phyloP scores from a whole-genome alignment of 768 basidiomycete species.

The Sarcomyxa edulis region DNA sequence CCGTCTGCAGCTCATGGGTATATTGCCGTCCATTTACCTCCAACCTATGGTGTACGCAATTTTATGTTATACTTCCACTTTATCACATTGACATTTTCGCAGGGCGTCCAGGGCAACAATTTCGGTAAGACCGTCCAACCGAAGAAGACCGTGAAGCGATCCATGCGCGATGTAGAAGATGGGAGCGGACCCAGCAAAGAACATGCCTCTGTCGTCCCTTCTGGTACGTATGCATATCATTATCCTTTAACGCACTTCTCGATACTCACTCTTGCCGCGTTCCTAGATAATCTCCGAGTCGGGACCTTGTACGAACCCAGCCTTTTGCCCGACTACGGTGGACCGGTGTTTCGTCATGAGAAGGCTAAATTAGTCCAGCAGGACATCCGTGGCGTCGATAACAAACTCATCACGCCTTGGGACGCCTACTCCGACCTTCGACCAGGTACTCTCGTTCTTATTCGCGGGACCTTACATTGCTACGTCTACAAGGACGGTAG shows the following conservation, averaged over 20 bases:
- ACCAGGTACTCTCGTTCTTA: slow-evolving; percentile 7
- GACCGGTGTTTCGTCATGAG: slow-evolving; percentile 1
- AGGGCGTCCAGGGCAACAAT: too few relatives aligned
- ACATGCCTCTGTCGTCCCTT: too few relatives aligned
- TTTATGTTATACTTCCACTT: too few relatives aligned
- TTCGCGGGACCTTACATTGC: not conserved
- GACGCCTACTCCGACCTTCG: slow-evolving; percentile 6
- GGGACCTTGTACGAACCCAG: slow-evolving; percentile 6
- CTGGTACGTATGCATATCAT: too few relatives aligned
- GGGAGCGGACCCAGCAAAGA: too few relatives aligned
- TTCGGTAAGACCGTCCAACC: too few relatives aligned
- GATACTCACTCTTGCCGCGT: too few relatives aligned
- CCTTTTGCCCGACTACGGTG: slow-evolving; percentile 6
- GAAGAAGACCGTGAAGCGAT: too few relatives aligned
- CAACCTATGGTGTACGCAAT: not conserved
- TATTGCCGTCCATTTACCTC: not conserved
- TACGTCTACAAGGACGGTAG: slow-evolving; percentile 1
- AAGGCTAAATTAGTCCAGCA: slow-evolving; percentile 3
- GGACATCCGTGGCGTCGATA: slow-evolving; percentile 1
- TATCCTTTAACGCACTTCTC: too few relatives aligned
- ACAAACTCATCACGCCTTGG: slow-evolving; percentile 6
- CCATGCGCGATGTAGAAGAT: too few relatives aligned
- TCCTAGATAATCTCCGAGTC: slow-evolving; percentile 1
- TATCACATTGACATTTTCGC: too few relatives aligned
- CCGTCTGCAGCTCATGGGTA: not conserved